Conservation (phyloP, 2,329 filamentous ascomycete genomes). For the Fusarium multiceps region DNA sequence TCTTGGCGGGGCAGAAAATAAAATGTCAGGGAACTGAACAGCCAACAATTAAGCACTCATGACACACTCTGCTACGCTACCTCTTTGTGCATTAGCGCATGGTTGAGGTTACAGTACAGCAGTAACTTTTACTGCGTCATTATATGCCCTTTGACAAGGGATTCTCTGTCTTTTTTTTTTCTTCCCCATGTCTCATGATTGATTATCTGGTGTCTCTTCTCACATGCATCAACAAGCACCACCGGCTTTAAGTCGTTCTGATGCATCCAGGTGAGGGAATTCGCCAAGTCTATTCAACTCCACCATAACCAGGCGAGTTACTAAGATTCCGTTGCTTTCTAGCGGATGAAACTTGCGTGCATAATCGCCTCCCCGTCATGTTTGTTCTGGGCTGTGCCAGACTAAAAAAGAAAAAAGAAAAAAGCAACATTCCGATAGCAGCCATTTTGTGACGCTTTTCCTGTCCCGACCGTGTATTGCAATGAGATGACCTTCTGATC, state of each 20-base stretch:
- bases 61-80: constrained; percentile 21
- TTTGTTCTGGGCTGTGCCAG: constrained; percentile 19
- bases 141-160: constrained; percentile 21
- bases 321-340: constrained; percentile 31
- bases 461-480: constrained; percentile 25
- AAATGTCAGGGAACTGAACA: constrained; percentile 22
- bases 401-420: neutral
- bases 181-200: constrained; percentile 12
- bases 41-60: constrained; percentile 34
- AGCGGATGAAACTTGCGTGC: constrained; percentile 22
- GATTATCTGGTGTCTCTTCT: constrained; percentile 19
- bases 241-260: constrained; percentile 13
- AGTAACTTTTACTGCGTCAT: constrained; percentile 39
- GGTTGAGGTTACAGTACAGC: constrained; percentile 37
- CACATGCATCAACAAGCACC: constrained; percentile 29
- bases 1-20: constrained; percentile 41
- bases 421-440: constrained; percentile 32
- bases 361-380: constrained; percentile 21
- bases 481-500: constrained; percentile 24
- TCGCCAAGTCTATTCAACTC: constrained; percentile 39
- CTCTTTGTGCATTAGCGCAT: constrained; percentile 15
- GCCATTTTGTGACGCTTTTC: constrained; percentile 27
- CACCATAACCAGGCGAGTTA: constrained; percentile 30
- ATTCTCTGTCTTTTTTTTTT: constrained; percentile 9
- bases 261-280: constrained; percentile 35